Percentiles rank a stretch among this genome's conserved stretches.
These are phyloP conservation scores for Lentinus tigrinus DNA, from an alignment of 768 basidiomycete genomes.

Conservation along the genomic window DNA sequence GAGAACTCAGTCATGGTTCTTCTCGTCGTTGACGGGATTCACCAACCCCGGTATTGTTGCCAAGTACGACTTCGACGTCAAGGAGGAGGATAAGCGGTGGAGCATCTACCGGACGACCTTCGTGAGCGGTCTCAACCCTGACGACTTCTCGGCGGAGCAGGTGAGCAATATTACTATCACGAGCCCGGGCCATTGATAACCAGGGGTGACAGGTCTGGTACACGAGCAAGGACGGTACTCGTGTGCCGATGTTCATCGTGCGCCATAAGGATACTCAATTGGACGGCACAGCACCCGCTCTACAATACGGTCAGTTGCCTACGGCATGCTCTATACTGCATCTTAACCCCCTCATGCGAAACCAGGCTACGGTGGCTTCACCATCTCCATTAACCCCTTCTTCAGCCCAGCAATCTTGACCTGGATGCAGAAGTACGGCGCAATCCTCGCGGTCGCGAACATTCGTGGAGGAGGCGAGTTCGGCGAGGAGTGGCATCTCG, in stretches of 20 bases:
- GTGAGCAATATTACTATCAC: constrained; percentile 25
- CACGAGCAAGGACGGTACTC: constrained; percentile 73
- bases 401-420: constrained; percentile 74
- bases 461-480: constrained; percentile 69
- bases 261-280: constrained; percentile 66
- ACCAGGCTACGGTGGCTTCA: constrained; percentile 86
- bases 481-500: constrained; percentile 83
- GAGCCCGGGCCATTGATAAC: background rate
- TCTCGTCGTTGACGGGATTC: constrained; percentile 64
- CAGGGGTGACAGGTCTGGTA: constrained; percentile 62
- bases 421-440: constrained; percentile 69
- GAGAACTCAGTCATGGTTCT: constrained; percentile 58
- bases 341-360: too few relatives aligned
- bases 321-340: background rate
- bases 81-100: constrained; percentile 50
- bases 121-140: constrained; percentile 58
- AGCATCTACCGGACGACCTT: constrained; percentile 55
- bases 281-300: constrained; percentile 73
- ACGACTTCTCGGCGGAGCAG: constrained; percentile 72
- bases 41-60: constrained; percentile 68
- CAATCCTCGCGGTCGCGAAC: constrained; percentile 54
- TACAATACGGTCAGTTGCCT: constrained; percentile 64
- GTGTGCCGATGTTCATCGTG: constrained; percentile 84
- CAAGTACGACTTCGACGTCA: constrained; percentile 53
- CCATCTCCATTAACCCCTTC: constrained; percentile 65